Percentiles rank a stretch among this genome's conserved stretches.
Conservation (phyloP, 73 alveolate genomes). For the Stentor coeruleus region DNA sequence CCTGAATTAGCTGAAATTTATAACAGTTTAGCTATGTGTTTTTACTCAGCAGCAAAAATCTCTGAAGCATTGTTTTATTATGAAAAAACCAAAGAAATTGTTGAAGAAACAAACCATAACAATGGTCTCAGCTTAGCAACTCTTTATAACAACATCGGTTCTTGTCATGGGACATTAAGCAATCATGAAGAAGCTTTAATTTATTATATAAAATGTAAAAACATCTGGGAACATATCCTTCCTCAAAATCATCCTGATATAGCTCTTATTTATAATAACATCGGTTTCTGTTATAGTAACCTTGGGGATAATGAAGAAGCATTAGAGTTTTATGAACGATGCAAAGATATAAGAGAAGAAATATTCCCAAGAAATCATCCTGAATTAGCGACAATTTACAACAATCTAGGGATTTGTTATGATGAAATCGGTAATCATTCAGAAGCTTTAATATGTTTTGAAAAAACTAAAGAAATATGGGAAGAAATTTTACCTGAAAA, state of each 20-base stretch:
- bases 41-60: not conserved
- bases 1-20: not conserved
- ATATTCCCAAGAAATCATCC: not conserved
- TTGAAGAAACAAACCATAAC: no score
- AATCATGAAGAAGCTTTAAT: not conserved
- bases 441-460: not conserved
- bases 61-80: not conserved
- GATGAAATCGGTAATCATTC: not conserved
- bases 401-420: not conserved
- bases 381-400: not conserved
- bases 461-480: not conserved
- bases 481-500: not conserved
- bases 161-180: not conserved
- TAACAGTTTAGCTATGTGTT: not conserved
- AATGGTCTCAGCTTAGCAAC: not conserved
- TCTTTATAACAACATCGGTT: not conserved
- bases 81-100: not conserved
- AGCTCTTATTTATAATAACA: not conserved
- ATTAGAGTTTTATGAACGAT: not conserved
- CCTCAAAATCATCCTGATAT: not conserved
- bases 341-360: not conserved
- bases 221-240: not conserved
- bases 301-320: not conserved
- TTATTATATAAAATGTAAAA: not conserved
- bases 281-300: not conserved